phyloP scores from a whole-genome alignment of 306 rosid species.

The Gastrolobium bilobum region DNA sequence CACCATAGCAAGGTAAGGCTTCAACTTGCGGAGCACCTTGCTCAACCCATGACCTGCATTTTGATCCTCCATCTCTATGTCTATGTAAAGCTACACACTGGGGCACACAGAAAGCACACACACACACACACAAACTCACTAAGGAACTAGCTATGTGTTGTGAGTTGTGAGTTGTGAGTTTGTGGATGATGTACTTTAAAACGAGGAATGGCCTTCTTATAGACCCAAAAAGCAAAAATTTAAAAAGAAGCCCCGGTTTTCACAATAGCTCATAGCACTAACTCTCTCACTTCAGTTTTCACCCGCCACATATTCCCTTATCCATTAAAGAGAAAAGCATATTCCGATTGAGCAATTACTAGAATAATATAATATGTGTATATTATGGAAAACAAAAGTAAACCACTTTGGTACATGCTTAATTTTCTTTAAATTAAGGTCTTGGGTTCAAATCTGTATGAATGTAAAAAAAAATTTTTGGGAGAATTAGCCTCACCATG shows the following conservation, averaged over 20 bases:
- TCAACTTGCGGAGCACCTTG: constrained; percentile 48
- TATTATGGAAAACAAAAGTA: background rate
- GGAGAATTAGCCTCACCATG: too few species aligned
- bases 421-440: too few species aligned
- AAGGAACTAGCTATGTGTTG: background rate
- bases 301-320: constrained; percentile 42
- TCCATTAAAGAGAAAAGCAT: constrained; percentile 34
- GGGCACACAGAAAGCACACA: background rate
- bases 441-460: too few species aligned
- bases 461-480: too few species aligned
- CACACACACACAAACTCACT: constrained; percentile 38
- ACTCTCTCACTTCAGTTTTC: constrained; percentile 53
- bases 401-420: too few species aligned
- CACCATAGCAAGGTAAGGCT: constrained; percentile 88
- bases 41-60: constrained; percentile 23
- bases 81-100: background rate
- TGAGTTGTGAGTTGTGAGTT: constrained; percentile 42
- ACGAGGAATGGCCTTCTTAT: constrained; percentile 51
- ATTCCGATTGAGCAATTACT: background rate
- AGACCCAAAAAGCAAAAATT: constrained; percentile 45
- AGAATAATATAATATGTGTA: background rate
- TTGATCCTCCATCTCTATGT: constrained; percentile 53
- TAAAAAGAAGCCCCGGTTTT: constrained; percentile 42
- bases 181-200: constrained; percentile 43
- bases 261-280: constrained; percentile 50